Evolutionary conservation across 495 filamentous ascomycete species (phyloP).

Genomic region (Penicillium antarcticum): DNA sequence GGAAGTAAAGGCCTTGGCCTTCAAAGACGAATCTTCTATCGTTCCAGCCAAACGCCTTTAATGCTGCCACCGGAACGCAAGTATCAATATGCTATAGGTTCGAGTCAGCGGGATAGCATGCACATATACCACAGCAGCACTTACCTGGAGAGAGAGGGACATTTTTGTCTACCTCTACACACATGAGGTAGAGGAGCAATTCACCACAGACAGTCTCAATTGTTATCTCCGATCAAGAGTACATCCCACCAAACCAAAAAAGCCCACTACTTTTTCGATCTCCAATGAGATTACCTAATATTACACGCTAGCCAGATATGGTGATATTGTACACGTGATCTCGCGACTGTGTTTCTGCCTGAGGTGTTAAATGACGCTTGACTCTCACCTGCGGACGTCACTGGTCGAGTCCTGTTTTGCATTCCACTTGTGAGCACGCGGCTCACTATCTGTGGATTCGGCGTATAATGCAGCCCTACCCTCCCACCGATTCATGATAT

Average conservation of each 20-base stretch:
- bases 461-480: neutral
- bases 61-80: slow-evolving; percentile 43
- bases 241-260: slow-evolving; percentile 13
- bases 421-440: neutral
- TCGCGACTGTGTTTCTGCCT: slow-evolving; percentile 11
- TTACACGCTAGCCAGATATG: slow-evolving; percentile 15
- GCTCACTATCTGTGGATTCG: neutral
- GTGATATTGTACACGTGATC: slow-evolving; percentile 27
- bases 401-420: slow-evolving; percentile 7
- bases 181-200: slow-evolving; percentile 14
- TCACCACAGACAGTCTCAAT: slow-evolving; percentile 4
- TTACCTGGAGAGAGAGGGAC: slow-evolving; percentile 36
- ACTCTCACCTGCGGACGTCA: neutral
- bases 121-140: slow-evolving; percentile 9
- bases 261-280: slow-evolving; percentile 9
- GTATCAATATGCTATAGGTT: slow-evolving; percentile 40
- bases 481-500: neutral
- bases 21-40: slow-evolving; percentile 29
- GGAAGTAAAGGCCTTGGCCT: slow-evolving; percentile 41
- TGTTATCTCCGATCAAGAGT: neutral
- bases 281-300: slow-evolving; percentile 1
- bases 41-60: slow-evolving; percentile 30
- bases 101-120: slow-evolving; percentile 13
- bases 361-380: neutral
- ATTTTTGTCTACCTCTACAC: slow-evolving; percentile 20